These are phyloP conservation scores for Talaromyces sp. DNA, from an alignment of 2,329 filamentous ascomycete genomes.

Conservation along the genomic window DNA sequence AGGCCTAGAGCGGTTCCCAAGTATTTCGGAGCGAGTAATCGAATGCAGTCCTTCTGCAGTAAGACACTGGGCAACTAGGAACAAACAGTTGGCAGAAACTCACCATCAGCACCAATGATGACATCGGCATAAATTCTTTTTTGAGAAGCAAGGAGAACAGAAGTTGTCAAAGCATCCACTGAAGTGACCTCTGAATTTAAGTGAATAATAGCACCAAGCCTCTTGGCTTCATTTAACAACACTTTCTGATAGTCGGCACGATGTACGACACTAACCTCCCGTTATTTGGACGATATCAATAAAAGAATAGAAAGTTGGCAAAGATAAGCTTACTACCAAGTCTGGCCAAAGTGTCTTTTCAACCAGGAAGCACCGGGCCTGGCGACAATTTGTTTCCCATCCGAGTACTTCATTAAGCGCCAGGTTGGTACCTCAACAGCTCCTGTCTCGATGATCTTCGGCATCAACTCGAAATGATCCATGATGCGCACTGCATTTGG, in stretches of 20 bases:
- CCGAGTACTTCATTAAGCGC: neutral
- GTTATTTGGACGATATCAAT: neutral
- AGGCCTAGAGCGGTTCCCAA: constrained; percentile 36
- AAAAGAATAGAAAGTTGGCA: neutral
- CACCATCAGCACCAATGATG: neutral
- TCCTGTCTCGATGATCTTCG: neutral
- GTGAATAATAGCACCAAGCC: constrained; percentile 14
- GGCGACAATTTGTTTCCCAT: neutral
- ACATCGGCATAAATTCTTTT: neutral
- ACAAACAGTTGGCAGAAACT: neutral
- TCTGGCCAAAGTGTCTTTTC: neutral
- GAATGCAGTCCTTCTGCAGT: neutral
- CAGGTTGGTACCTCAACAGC: neutral
- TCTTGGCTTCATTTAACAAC: constrained; percentile 3
- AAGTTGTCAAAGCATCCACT: neutral
- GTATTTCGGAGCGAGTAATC: neutral
- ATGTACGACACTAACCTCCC: constrained; percentile 30
- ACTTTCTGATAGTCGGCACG: constrained; percentile 48
- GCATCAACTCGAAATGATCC: constrained; percentile 23
- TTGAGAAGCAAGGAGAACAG: neutral
- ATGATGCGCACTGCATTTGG: constrained; percentile 32
- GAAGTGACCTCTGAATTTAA: constrained; percentile 1
- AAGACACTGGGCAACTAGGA: neutral
- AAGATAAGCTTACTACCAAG: neutral
- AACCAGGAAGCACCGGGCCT: neutral